Base-by-base conservation (phyloP, 345 rosid species). In the Laguncularia racemosa region DNA sequence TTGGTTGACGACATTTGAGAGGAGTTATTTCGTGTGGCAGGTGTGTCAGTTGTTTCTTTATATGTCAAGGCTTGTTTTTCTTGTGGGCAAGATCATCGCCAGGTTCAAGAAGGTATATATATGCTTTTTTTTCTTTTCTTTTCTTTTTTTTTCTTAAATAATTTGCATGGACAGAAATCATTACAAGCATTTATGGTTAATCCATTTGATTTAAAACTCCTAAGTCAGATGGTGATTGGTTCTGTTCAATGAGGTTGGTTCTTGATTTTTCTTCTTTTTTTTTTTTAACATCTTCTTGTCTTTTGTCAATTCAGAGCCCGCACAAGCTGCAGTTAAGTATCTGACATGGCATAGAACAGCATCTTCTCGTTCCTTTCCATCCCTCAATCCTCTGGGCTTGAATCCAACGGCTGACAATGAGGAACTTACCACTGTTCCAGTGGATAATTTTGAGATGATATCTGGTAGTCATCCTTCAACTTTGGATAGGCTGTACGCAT, bases 391-490 rank as follows among this genome's bases (percentile, higher is more conserved):
- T 71, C 70, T 84, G 10, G 88, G 85, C 46, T 20, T 73, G 63
- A 81, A 84, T 60, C 59, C 69, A 33, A 80, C 64, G 59, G 90
- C 85, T 59, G 88, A 85, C 38, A 61, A 61, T 46, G 91, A 83
- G 72, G 92, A 77, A 50, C 76, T 70, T 56, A 71, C 66, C 47
- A 73, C 69, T 59, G 75, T 69, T 80, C 69, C 80, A 70, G 75
- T 87, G 58, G 81, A 85, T 44, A 82, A 76, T 69, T 71, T 76
- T 50, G 72, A 89, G 70, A 84, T 89, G 99, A 78, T 76, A 68
- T 87, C 99, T 15, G 95, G 97, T 47, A 93, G 99, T 73, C 97
- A 93, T 62, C 96, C 88, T 46, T 93, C 99, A 14, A 89, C 97
- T n/a, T 70, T 93, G 72, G 96, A 93, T 73, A 83, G 97, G 68